A percentile compares a stretch with the other conserved stretches of the same genome.
phyloP scores from a whole-genome alignment of 1,139 yeast species.

The Candida tunisiensis region DNA sequence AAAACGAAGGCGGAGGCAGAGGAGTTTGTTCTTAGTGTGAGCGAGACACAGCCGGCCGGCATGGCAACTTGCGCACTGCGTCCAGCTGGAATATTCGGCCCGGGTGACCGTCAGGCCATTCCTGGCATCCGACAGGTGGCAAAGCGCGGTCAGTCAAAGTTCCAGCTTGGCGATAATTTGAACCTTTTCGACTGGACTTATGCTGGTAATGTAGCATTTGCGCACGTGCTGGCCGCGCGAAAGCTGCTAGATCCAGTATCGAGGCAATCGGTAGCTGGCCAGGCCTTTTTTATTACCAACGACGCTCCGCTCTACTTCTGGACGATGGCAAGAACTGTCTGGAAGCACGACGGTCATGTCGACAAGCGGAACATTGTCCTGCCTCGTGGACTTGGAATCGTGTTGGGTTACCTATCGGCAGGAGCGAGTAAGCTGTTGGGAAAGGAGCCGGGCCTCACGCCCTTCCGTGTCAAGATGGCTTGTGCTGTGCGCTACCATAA shows the following conservation, averaged over 20 bases:
- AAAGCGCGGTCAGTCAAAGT: constrained; percentile 69
- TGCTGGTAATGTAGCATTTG: constrained; percentile 98
- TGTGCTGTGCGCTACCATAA: constrained; percentile 95
- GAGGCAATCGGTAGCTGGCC: constrained; percentile 66
- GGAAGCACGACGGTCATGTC: constrained; percentile 90
- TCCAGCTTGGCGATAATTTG: constrained; percentile 87
- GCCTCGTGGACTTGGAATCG: constrained; percentile 55
- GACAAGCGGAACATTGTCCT: constrained; percentile 56
- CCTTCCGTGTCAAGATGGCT: constrained; percentile 82
- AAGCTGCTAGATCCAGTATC: constrained; percentile 39
- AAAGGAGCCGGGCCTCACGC: constrained; percentile 89
- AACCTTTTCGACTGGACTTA: constrained; percentile 94
- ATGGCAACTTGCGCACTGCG: constrained; percentile 72
- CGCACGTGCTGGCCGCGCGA: constrained; percentile 85
- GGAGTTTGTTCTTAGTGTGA: constrained; percentile 56
- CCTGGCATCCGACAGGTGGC: constrained; percentile 86
- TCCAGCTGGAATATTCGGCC: constrained; percentile 98
- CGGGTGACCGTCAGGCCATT: constrained; percentile 93
- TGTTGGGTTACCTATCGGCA: constrained; percentile 66
- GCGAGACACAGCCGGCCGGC: constrained; percentile 37
- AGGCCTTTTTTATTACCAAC: constrained; percentile 79
- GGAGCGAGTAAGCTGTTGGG: constrained; percentile 49
- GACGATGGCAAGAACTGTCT: constrained; percentile 91
- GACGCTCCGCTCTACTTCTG: constrained; percentile 94
- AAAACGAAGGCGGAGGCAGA: constrained; percentile 93